phyloP scores from a whole-genome alignment of 2,329 filamentous ascomycete genomes.

The Curvularia spicifera region DNA sequence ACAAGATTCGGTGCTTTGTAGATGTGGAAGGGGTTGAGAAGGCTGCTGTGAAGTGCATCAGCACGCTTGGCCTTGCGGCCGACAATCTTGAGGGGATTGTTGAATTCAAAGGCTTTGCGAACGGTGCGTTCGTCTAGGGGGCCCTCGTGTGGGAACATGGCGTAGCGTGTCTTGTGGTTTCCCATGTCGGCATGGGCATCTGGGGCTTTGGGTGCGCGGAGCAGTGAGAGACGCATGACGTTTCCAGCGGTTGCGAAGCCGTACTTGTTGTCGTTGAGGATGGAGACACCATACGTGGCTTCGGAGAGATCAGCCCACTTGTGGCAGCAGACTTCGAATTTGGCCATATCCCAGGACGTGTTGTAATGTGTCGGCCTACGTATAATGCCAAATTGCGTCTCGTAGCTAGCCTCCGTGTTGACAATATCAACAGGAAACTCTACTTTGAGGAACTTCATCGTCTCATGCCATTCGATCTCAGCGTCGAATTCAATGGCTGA shows the following conservation, averaged over 20 bases:
- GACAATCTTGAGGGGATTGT: slow-evolving; percentile 74
- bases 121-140: slow-evolving; percentile 75
- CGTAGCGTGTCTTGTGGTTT: slow-evolving; percentile 83
- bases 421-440: slow-evolving; percentile 93
- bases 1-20: slow-evolving; percentile 70
- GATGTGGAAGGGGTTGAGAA: slow-evolving; percentile 69
- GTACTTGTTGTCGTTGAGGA: slow-evolving; percentile 95
- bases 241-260: slow-evolving; percentile 91
- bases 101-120: slow-evolving; percentile 86
- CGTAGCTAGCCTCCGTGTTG: slow-evolving; percentile 92
- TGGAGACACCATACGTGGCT: slow-evolving; percentile 85
- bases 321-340: slow-evolving; percentile 96
- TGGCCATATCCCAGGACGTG: slow-evolving; percentile 96
- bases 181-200: slow-evolving; percentile 96
- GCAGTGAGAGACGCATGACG: slow-evolving; percentile 84
- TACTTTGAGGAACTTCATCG: slow-evolving; percentile 97
- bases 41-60: slow-evolving; percentile 24
- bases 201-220: slow-evolving; percentile 88
- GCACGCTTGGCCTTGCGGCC: slow-evolving; percentile 41
- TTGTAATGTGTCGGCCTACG: slow-evolving; percentile 96
- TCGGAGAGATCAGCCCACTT: slow-evolving; percentile 93
- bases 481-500: slow-evolving; percentile 78
- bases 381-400: slow-evolving; percentile 91
- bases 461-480: slow-evolving; percentile 96
- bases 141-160: slow-evolving; percentile 84